A percentile compares a stretch with the other conserved stretches of the same genome.
phyloP scores from a whole-genome alignment of 202 grass and related monocot genomes.

The Dendrocalamus latiflorus region DNA sequence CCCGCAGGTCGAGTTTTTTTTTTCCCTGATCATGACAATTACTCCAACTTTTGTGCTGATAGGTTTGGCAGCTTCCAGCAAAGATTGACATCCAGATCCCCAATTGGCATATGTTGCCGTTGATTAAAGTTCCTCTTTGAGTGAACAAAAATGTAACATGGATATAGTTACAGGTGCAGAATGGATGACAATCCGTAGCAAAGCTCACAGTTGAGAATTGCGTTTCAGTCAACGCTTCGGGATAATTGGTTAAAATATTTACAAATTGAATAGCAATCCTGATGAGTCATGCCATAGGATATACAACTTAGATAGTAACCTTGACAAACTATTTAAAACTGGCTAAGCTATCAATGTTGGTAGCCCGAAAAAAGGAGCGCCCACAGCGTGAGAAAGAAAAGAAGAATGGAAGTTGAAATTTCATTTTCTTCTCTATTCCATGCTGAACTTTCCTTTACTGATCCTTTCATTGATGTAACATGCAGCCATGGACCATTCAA shows the following conservation, averaged over 20 bases:
- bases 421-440: not conserved
- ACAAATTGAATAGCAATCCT: not conserved
- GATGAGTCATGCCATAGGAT: not conserved
- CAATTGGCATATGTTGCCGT: too few relatives aligned
- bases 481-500: not conserved
- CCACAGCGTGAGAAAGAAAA: not conserved
- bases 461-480: not conserved
- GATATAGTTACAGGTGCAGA: too few relatives aligned
- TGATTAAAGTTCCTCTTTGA: too few relatives aligned
- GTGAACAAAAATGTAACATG: too few relatives aligned
- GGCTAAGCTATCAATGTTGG: not conserved
- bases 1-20: too few relatives aligned
- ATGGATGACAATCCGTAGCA: not conserved
- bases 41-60: too few relatives aligned
- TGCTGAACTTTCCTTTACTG: not conserved
- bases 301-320: not conserved
- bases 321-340: not conserved
- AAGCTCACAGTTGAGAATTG: not conserved
- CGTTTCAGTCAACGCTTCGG: not conserved
- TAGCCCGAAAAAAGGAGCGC: not conserved
- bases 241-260: not conserved
- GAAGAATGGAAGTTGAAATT: conserved; percentile 3
- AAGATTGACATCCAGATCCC: too few relatives aligned
- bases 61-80: too few relatives aligned
- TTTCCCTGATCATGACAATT: too few relatives aligned